Evolutionary conservation across 2,329 filamentous ascomycete species (phyloP).

Genomic region (Amylocarpus encephaloides): DNA sequence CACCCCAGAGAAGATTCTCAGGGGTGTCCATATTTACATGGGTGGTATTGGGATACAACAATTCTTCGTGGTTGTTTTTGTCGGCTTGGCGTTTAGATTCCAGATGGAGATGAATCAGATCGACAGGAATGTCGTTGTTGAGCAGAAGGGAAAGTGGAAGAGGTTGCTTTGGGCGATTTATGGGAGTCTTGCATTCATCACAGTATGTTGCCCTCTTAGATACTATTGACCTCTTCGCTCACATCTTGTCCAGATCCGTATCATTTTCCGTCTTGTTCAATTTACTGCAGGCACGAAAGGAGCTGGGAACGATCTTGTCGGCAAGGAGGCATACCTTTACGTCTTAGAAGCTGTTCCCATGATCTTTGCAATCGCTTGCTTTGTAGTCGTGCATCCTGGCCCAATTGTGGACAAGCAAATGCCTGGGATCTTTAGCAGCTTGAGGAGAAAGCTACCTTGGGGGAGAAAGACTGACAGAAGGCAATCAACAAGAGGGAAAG

Average conservation of each 20-base stretch:
- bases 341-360: slow-evolving; percentile 49
- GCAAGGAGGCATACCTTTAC: slow-evolving; percentile 46
- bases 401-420: slow-evolving; percentile 7
- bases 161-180: slow-evolving; percentile 15
- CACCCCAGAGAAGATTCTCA: background rate
- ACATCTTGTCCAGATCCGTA: slow-evolving; percentile 39
- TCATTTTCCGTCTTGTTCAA: slow-evolving; percentile 54
- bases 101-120: slow-evolving; percentile 11
- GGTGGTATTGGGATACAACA: slow-evolving; percentile 22
- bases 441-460: background rate
- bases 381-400: slow-evolving; percentile 16
- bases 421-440: background rate
- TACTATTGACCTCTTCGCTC: too few relatives aligned
- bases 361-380: slow-evolving; percentile 23
- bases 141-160: slow-evolving; percentile 7
- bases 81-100: slow-evolving; percentile 15
- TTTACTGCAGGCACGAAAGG: slow-evolving; percentile 38
- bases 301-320: slow-evolving; percentile 38
- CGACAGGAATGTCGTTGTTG: background rate
- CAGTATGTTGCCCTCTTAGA: too few relatives aligned
- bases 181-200: slow-evolving; percentile 17
- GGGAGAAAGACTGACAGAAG: background rate
- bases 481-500: too few relatives aligned
- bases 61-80: slow-evolving; percentile 21
- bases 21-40: slow-evolving; percentile 19